Evolutionary conservation across 1,284 basidiomycete species (phyloP).

Genomic region (Prillingera fragicola): DNA sequence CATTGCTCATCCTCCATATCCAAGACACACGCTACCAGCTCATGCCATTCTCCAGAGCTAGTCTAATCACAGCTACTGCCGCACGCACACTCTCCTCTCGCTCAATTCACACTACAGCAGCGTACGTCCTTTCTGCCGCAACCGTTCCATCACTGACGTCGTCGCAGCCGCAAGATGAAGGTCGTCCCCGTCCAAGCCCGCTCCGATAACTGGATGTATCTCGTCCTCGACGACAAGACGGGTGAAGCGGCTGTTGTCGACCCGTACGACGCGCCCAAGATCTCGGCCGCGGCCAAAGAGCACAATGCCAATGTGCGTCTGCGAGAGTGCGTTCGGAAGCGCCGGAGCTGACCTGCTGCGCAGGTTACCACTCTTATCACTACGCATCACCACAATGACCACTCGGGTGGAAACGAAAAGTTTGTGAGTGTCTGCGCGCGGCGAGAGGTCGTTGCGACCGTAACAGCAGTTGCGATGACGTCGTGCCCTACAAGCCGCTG

Average conservation of each 20-base stretch:
- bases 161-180: constrained; percentile 6
- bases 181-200: constrained; percentile 70
- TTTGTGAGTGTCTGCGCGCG: constrained; percentile 42
- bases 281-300: constrained; percentile 61
- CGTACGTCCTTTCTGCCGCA: too few species aligned
- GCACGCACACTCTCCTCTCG: too few species aligned
- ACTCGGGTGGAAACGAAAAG: constrained; percentile 77
- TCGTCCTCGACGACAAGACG: constrained; percentile 67
- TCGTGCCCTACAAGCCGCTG: background rate
- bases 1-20: too few species aligned
- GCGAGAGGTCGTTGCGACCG: too few species aligned
- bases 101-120: too few species aligned
- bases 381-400: constrained; percentile 85
- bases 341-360: background rate
- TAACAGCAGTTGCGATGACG: too few species aligned
- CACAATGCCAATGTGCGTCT: constrained; percentile 57
- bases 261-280: constrained; percentile 71
- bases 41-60: too few species aligned
- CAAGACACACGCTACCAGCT: too few species aligned
- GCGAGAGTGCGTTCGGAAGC: background rate
- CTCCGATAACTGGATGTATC: constrained; percentile 82
- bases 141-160: background rate
- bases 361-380: constrained; percentile 68
- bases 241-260: constrained; percentile 63
- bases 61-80: too few species aligned